Base-by-base conservation (phyloP, 2,329 filamentous ascomycete species). In the Hypomyces perniciosus region DNA sequence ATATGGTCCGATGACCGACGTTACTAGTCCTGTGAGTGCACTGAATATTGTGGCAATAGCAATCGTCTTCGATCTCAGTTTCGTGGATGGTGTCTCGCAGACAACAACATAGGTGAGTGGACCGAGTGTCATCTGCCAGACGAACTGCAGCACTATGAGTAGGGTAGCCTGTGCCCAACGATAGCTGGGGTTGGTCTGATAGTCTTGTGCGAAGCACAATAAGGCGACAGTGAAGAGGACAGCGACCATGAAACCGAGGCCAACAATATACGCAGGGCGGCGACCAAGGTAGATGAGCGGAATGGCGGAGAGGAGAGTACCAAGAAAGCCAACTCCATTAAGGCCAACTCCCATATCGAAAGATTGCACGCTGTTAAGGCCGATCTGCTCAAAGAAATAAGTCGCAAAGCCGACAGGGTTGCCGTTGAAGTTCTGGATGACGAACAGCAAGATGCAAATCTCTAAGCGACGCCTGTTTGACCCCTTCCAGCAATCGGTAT, bases 51-150 rank as follows among this genome's bases (percentile, higher is more conserved):
- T 51, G 12, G 48, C 48, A 8, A 51, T 47, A 28, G 48, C 42
- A n/a, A 80, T 75, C 1, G 78, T 79, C 66, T 80, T 80, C 38
- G 73, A 69, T 54, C 77, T 75, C 29, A 81, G 72, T 8, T 78
- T 71, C 0, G 75, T 76, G 0, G 77, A 79, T 0, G 77, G 77
- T 5, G 76, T 70, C 56, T 81, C 79, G 0, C 77, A 72, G 8
- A 80, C 59, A 31, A 81, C 64, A 1, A 72, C 71, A 60, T 79
- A 81, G 4, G 74, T 74, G 8, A 80, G 70, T 0, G 78, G 78
- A 0, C 79, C 80, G 8, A 81, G 71, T 1, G 77, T 76, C 50
- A 76, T 70, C 65, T 77, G 75, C 62, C 81, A 82, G 4, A 75
- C 65, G 44, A 79, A 76, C 0, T 74, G 77, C 58, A 76, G 79